Percentiles rank a stretch among this genome's conserved stretches.
phyloP scores from a whole-genome alignment of 768 basidiomycete species.

The Trametes maxima region DNA sequence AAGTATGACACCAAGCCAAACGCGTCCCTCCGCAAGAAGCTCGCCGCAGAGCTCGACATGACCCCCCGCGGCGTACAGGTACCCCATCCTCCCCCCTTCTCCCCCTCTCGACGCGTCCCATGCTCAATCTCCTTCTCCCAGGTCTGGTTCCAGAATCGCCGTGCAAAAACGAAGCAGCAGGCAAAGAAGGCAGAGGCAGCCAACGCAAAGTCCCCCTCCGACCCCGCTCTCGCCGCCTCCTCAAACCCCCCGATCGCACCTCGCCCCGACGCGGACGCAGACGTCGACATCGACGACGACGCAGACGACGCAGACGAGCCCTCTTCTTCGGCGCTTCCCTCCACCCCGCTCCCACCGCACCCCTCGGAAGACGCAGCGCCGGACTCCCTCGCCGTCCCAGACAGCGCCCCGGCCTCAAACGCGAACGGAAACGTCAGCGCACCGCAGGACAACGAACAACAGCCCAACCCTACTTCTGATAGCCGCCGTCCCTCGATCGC shows the following conservation, averaged over 20 bases:
- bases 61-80: slow-evolving; percentile 95
- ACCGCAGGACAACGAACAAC: slow-evolving; percentile 7
- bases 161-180: slow-evolving; percentile 81
- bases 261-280: background rate
- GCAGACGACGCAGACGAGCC: slow-evolving; percentile 8
- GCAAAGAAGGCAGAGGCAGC: slow-evolving; percentile 46
- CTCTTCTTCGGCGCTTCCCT: slow-evolving; percentile 4
- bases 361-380: slow-evolving; percentile 2
- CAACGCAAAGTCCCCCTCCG: background rate
- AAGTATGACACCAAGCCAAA: slow-evolving; percentile 91
- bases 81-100: background rate
- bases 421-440: slow-evolving; percentile 4
- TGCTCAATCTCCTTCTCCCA: slow-evolving; percentile 35
- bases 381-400: background rate
- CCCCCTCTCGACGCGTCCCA: background rate
- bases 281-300: slow-evolving; percentile 6
- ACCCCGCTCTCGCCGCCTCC: slow-evolving; percentile 2
- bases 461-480: slow-evolving; percentile 7
- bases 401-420: background rate
- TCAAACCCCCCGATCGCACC: background rate
- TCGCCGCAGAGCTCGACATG: slow-evolving; percentile 87
- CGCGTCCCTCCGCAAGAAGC: slow-evolving; percentile 71
- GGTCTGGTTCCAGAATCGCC: slow-evolving; percentile 92
- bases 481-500: slow-evolving; percentile 16
- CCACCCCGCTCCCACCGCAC: slow-evolving; percentile 6